Base-by-base conservation (phyloP, 73 alveolate genomes). In the Paramecium bursaria region DNA sequence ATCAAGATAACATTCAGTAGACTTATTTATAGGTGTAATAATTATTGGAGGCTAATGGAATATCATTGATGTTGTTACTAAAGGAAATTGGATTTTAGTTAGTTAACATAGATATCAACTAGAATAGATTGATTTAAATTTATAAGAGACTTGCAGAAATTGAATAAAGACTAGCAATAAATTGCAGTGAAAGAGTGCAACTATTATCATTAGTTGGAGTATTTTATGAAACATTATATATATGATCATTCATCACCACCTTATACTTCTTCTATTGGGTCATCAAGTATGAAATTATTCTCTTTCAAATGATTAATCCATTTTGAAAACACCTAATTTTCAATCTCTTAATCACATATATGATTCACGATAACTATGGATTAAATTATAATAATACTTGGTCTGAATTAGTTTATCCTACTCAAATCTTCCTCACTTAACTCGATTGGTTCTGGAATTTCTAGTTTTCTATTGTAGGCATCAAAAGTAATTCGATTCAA, bases 121-220 rank as follows among this genome's bases (percentile, higher is more conserved):
- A 91, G 50, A 61, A 79, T 30, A 77, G 60, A 87, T 74, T 75
- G 61, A 87, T 86, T 57, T 50, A 31, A 33, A 17, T 94, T 47
- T 88, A 90, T 6, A 57, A 75, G 48, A 75, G 96, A 31, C 75
- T 94, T 87, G 87, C 94, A 22, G 98, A 94, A 30, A 67, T 94
- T 48, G 97, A 94, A 73, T 82, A 86, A 35, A 61, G 98, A 73
- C 51, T 94, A 7, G 88, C 94, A 23, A 42, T 74, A 4, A 95
- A 94, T 10, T 86, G 95, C 47, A 91, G 67, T 90, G 98, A 94
- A 60, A 86, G 77, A 49, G 87, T 87, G 17, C 90, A 94, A 51
- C 46, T 88, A 14, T 91, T 93, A 2, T 75, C 95, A 3, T 67
- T 94, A 29, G 88, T 94, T 23, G 97, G 97, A 4, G 92, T 91